Base-by-base conservation (phyloP, 2,329 filamentous ascomycete species). In the Fusarium papillatum region DNA sequence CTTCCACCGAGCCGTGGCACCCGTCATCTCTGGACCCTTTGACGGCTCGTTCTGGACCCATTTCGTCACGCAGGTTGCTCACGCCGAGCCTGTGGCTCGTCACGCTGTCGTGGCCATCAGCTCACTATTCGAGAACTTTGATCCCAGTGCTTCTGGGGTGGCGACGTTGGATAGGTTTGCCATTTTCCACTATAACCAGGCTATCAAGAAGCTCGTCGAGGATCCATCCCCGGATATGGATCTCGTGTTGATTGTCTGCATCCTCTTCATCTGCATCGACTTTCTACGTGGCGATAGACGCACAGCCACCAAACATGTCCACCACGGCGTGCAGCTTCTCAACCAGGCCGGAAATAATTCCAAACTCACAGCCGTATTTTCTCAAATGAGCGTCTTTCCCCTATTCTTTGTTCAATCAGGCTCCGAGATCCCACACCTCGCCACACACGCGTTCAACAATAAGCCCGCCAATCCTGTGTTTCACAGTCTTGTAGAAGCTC, bases 181-280 rank as follows among this genome's bases (percentile, higher is more conserved):
- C 11, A 75, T 87, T 1, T 68, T 68, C 10, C 85, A 87, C 66
- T 87, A 87, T 70, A 87, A 86, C 68, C 75, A 80, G 1, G 85
- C 86, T 1, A 84, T 87, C 29, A 76, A 79, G 38, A 74, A 81
- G 19, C 74, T 86, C 1, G 78, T 82, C 13, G 70, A 78, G 2
- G 78, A 80, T 3, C 41, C 69, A 0, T 55, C 57, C 4, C 63
- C 59, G 7, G 53, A 82, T 29, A 78, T 84, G 19, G 82, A 85
- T 38, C 76, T 82, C 0, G 82, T 87, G 5, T 74, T 87, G 4
- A 69, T 86, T 0, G 82, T 85, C 0, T 87, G 86, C 68, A 70
- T 86, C 3, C 76, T 87, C 19, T 87, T 88, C 68, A 80, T 85
- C 41, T 87, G 85, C 71, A 84, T 87, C 65, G 86, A 87, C 71